A percentile compares a stretch with the other conserved stretches of the same genome.
phyloP scores from a whole-genome alignment of 768 basidiomycete genomes.

The Boletus reticulatus region DNA sequence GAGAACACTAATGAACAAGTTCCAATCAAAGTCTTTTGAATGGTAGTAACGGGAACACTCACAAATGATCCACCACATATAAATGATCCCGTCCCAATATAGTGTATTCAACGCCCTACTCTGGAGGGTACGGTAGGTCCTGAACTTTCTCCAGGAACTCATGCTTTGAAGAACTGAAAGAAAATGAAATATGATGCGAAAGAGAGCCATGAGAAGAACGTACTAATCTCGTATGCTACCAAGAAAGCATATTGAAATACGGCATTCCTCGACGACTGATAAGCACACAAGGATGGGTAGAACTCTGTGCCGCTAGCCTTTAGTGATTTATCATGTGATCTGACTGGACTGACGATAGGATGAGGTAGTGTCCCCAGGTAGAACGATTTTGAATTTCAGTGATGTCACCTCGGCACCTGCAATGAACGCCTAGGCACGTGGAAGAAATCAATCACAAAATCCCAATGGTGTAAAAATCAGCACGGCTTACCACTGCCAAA shows the following conservation, averaged over 20 bases:
- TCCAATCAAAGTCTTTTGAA: neutral
- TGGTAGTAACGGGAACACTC: neutral
- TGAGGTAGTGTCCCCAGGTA: conserved; percentile 17
- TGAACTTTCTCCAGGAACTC: conserved; percentile 23
- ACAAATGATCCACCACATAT: conserved; percentile 26
- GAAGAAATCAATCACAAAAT: neutral
- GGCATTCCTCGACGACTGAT: conserved; percentile 13
- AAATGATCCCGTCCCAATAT: conserved; percentile 28
- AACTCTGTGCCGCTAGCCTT: conserved; percentile 9
- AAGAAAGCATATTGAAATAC: conserved; percentile 14
- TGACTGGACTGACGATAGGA: conserved; percentile 19
- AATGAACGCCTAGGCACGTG: conserved; percentile 12
- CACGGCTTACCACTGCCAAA: conserved; percentile 15
- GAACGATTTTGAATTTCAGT: neutral
- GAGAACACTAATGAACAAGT: conserved; percentile 11
- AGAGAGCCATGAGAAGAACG: neutral
- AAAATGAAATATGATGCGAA: neutral
- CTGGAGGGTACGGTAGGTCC: conserved; percentile 17
- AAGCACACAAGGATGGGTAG: conserved; percentile 17
- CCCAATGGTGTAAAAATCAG: too few species aligned
- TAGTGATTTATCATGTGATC: neutral
- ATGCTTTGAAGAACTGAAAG: conserved; percentile 24
- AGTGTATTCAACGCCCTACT: conserved; percentile 21
- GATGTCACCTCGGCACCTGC: conserved; percentile 13
- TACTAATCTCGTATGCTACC: conserved; percentile 22